Evolutionary conservation across 2,329 filamentous ascomycete species (phyloP).

Genomic region (Colletotrichum viniferum): DNA sequence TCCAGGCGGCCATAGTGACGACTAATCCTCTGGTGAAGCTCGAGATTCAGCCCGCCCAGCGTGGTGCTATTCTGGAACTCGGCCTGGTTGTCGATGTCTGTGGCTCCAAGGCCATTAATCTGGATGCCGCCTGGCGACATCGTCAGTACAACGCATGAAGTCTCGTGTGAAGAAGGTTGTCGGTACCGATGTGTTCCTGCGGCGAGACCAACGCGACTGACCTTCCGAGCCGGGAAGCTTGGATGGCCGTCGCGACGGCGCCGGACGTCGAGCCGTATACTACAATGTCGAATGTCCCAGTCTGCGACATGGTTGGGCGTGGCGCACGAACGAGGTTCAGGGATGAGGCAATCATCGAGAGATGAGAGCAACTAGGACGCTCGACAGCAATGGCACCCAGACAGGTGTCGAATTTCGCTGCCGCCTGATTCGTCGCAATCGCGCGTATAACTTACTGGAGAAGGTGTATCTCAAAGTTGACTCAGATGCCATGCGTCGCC

Average conservation of each 20-base stretch:
- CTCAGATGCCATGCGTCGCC: not conserved
- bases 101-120: not conserved
- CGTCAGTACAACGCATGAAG: rapidly evolving
- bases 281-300: not conserved
- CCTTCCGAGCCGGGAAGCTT: not conserved
- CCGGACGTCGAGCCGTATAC: not conserved
- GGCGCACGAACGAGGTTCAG: not conserved
- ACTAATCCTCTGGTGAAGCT: constrained; percentile 24
- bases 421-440: not conserved
- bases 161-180: rapidly evolving
- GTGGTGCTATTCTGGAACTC: not conserved
- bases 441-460: rapidly evolving
- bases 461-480: not conserved
- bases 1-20: constrained; percentile 20
- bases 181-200: not conserved
- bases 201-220: not conserved
- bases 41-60: constrained; percentile 12
- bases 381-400: not conserved
- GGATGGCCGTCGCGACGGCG: not conserved
- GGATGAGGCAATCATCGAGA: not conserved
- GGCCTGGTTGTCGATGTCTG: not conserved
- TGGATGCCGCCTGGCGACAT: not conserved
- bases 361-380: not conserved
- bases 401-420: not conserved
- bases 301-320: not conserved